Conservation (phyloP, 768 basidiomycete genomes). For the Rhodotorula paludigena region DNA sequence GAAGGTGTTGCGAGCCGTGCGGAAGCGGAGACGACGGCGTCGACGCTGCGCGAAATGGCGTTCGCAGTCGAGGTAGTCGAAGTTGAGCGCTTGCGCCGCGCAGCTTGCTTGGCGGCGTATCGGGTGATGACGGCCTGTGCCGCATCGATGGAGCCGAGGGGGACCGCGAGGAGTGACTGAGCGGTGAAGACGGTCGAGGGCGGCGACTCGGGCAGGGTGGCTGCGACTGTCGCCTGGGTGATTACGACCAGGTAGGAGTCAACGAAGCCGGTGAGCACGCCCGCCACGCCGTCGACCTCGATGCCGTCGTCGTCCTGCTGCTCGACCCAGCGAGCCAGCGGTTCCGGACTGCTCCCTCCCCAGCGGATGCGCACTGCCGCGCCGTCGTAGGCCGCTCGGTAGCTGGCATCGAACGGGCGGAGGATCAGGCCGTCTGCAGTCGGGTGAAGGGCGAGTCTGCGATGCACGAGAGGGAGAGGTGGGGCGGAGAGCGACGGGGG, state of each 20-base stretch:
- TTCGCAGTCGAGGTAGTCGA: neutral
- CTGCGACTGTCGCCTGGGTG: slow-evolving; percentile 11
- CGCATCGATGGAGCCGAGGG: slow-evolving; percentile 10
- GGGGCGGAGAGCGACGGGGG: neutral
- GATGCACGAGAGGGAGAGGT: slow-evolving; percentile 3
- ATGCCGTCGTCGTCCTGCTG: neutral
- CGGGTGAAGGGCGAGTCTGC: neutral
- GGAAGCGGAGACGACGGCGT: neutral
- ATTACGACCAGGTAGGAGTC: slow-evolving; percentile 28
- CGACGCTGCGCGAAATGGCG: neutral
- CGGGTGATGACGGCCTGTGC: slow-evolving; percentile 17
- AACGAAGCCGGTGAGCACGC: slow-evolving; percentile 19
- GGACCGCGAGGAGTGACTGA: slow-evolving; percentile 21
- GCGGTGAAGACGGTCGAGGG: neutral
- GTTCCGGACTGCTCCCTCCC: neutral
- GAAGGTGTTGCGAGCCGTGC: too few relatives aligned
- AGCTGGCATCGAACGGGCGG: neutral
- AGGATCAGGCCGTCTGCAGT: neutral
- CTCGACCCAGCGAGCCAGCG: neutral
- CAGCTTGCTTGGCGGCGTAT: slow-evolving; percentile 13
- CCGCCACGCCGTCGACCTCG: slow-evolving; percentile 18
- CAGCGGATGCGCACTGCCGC: slow-evolving; percentile 15
- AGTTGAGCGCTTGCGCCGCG: neutral
- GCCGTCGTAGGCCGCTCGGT: neutral
- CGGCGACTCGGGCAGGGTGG: slow-evolving; percentile 18